Evolutionary conservation across 768 basidiomycete species (phyloP), one percentile per base, ranked within the genome.

Genomic region (Coprinopsis marcescibilis): DNA sequence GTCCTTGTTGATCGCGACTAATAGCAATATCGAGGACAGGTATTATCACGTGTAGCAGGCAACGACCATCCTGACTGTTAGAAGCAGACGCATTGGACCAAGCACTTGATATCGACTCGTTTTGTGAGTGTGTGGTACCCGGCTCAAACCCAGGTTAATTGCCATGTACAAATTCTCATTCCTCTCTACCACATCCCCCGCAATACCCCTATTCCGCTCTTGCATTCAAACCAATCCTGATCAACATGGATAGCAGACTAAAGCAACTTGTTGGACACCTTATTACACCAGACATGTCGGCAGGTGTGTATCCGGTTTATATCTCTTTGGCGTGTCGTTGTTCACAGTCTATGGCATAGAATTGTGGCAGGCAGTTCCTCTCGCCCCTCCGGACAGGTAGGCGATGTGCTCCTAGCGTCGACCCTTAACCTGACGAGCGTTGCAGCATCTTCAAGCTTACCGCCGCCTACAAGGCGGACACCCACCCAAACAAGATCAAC

Each of bases 371-470:
- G 61, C 67, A 46, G 84, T 92, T 20, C 85, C 87, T 30, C 80
- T 89, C 51, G 89, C 89, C 15, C 89, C 89, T 29, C 85, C 89
- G 10, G 89, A 92, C 59, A 86, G 84, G 89, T 88, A 44, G 12
- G 68, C 50, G 26, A 44, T 20, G 5, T 13, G 5, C 41, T 45
- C 19, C 48, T 20, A 8, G 14, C 13, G 20, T 41, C 35, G 12
- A 19, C 13, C 25, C 27, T 8, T 26, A 20, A n/a, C n/a, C 21
- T 44, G 38, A 17, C 25, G 37, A 46, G 38, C 46, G 51, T 47
- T 53, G 30, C 55, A 92, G 89, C 67, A 92, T 92, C 60, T 91
- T 91, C 79, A 82, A 89, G 69, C 76, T 96, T 53, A 91, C 90
- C 0, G 85, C 89, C 15, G 81, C 89, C 2, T 95, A 83, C 80